Conservation (phyloP, 306 rosid genomes). For the Sicyos baderoa region DNA sequence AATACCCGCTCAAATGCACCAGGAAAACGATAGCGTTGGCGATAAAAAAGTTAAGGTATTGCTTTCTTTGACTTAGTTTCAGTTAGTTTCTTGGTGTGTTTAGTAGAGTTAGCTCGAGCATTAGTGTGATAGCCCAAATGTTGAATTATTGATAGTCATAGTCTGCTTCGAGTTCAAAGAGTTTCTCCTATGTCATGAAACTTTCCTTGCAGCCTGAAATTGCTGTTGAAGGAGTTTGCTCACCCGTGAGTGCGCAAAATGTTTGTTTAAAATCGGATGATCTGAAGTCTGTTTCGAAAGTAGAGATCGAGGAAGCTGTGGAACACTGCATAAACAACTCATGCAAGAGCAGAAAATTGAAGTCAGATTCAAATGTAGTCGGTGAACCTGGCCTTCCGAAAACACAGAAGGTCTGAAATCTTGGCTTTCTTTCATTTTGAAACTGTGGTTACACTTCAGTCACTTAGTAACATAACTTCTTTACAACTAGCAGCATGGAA, state of each 20-base stretch:
- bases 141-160: background rate
- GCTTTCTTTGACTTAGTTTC: background rate
- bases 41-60: conserved; percentile 17
- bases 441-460: conserved; percentile 1
- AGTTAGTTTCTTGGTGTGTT: background rate
- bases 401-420: conserved; percentile 34
- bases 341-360: conserved; percentile 25
- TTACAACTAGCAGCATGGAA: conserved; percentile 40
- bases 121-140: conserved; percentile 3
- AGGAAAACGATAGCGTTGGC: conserved; percentile 16
- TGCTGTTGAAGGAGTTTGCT: conserved; percentile 18
- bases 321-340: conserved; percentile 21
- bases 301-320: conserved; percentile 29
- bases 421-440: conserved; percentile 12
- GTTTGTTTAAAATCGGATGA: conserved; percentile 23
- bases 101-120: background rate
- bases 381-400: conserved; percentile 25
- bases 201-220: conserved; percentile 22
- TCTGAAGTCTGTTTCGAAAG: conserved; percentile 23
- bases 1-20: conserved; percentile 8
- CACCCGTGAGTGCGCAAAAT: conserved; percentile 18
- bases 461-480: conserved; percentile 19
- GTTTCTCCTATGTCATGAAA: background rate
- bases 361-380: conserved; percentile 24
- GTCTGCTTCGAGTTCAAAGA: background rate